These are phyloP conservation scores for Oryza nivara DNA, from an alignment of 176 grass and related monocot species.

Conservation along the genomic window DNA sequence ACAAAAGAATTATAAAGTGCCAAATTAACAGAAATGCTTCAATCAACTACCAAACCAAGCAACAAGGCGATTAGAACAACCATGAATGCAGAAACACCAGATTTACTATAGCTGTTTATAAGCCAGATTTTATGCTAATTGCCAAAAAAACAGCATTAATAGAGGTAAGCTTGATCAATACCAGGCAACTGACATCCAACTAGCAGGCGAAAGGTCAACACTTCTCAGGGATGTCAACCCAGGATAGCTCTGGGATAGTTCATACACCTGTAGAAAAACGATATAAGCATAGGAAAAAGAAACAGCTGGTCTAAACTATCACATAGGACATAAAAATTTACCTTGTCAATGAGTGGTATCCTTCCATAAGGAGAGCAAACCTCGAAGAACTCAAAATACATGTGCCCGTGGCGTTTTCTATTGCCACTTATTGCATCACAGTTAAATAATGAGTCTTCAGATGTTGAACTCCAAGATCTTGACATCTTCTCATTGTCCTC, in stretches of 20 bases:
- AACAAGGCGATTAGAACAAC: background rate
- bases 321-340: slow-evolving; percentile 39
- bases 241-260: slow-evolving; percentile 67
- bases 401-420: slow-evolving; percentile 50
- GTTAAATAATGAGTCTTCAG: slow-evolving; percentile 56
- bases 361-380: slow-evolving; percentile 76
- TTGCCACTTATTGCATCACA: slow-evolving; percentile 37
- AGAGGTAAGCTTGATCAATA: slow-evolving; percentile 46
- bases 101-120: background rate
- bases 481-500: slow-evolving; percentile 66
- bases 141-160: slow-evolving; percentile 8
- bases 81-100: slow-evolving; percentile 15
- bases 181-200: slow-evolving; percentile 98
- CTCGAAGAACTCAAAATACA: slow-evolving; percentile 89
- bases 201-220: slow-evolving; percentile 69
- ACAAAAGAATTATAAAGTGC: slow-evolving; percentile 5
- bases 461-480: slow-evolving; percentile 56
- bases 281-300: slow-evolving; percentile 5
- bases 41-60: slow-evolving; percentile 22
- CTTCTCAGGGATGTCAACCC: slow-evolving; percentile 75
- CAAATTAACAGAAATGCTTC: slow-evolving; percentile 10
- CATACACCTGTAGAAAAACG: slow-evolving; percentile 58
- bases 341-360: slow-evolving; percentile 82
- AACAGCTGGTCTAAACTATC: background rate
- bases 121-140: background rate